These are phyloP conservation scores for Linderniella brevidens DNA, from an alignment of 257 asterid genomes.

Conservation along the genomic window DNA sequence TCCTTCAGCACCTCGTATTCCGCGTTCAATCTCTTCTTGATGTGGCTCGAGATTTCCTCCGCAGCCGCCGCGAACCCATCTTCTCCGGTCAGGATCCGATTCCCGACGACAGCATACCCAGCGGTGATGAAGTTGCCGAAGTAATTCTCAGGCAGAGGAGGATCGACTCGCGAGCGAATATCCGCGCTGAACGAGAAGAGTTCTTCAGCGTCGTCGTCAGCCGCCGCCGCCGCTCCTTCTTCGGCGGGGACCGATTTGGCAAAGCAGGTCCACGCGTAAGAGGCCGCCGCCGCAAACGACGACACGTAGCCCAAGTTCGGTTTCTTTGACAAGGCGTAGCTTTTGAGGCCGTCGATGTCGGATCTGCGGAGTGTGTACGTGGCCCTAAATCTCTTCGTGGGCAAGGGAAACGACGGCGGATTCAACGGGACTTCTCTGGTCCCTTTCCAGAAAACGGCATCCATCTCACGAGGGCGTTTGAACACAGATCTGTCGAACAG, in stretches of 20 bases:
- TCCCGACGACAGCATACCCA: conserved; percentile 7
- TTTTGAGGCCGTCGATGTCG: conserved; percentile 11
- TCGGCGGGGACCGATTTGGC: conserved; percentile 15
- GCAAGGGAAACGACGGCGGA: conserved; percentile 10
- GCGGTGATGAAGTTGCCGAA: conserved; percentile 21
- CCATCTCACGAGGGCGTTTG: conserved; percentile 3
- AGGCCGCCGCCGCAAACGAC: conserved; percentile 19
- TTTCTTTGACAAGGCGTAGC: conserved; percentile 5
- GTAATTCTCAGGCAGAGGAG: conserved; percentile 24
- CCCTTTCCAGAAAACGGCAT: conserved; percentile 11
- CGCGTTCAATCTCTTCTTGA: conserved; percentile 12
- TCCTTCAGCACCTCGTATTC: conserved; percentile 12
- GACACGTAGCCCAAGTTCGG: conserved; percentile 19
- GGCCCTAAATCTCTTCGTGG: conserved; percentile 13
- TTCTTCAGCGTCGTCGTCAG: conserved; percentile 15
- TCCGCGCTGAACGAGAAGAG: conserved; percentile 23
- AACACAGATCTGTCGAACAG: background rate
- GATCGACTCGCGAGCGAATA: conserved; percentile 19
- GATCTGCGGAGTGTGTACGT: background rate
- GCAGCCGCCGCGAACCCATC: conserved; percentile 19
- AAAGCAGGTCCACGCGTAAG: conserved; percentile 32
- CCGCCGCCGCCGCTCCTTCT: conserved; percentile 11
- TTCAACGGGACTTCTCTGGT: conserved; percentile 8
- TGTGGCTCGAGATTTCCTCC: conserved; percentile 14
- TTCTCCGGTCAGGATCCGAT: conserved; percentile 11